phyloP scores from a whole-genome alignment of 163 green algal genomes.

The Coccomyxa subellipsoidea region DNA sequence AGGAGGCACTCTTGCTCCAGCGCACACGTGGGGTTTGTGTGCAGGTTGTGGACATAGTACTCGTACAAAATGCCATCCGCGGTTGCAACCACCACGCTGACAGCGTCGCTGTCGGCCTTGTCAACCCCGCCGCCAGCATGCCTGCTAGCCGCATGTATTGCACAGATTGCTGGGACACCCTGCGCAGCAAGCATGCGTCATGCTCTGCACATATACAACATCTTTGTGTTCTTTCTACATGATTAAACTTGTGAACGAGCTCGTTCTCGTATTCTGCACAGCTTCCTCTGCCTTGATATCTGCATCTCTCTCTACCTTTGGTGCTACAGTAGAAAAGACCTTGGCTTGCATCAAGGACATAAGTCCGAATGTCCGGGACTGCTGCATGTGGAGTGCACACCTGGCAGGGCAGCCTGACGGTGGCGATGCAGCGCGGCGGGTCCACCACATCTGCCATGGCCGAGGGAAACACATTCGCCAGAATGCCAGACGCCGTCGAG shows the following conservation, averaged over 20 bases:
- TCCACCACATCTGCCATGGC: conserved; percentile 29
- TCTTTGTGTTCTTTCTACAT: too few relatives aligned
- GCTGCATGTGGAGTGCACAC: too few relatives aligned
- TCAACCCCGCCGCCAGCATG: neutral
- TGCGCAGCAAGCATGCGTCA: neutral
- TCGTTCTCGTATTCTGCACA: neutral
- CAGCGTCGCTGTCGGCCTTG: neutral
- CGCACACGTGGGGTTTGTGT: neutral
- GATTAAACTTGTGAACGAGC: too few relatives aligned
- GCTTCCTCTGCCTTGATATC: neutral
- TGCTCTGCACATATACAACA: too few relatives aligned
- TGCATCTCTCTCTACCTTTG: too few relatives aligned
- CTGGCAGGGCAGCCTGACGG: conserved; percentile 25
- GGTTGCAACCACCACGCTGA: neutral
- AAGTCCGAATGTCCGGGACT: too few relatives aligned
- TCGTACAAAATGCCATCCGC: conserved; percentile 3
- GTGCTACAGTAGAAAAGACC: too few relatives aligned
- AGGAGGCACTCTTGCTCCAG: conserved; percentile 7
- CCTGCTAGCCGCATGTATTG: neutral
- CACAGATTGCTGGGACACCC: neutral
- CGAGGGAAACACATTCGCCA: conserved; percentile 31
- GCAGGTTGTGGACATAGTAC: conserved; percentile 1
- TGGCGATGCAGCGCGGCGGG: conserved; percentile 29
- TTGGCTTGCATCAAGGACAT: too few relatives aligned
- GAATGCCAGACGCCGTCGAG: conserved; percentile 19